These are phyloP conservation scores for Tricholoma sp. DNA, from an alignment of 768 basidiomycete species.

Conservation along the genomic window DNA sequence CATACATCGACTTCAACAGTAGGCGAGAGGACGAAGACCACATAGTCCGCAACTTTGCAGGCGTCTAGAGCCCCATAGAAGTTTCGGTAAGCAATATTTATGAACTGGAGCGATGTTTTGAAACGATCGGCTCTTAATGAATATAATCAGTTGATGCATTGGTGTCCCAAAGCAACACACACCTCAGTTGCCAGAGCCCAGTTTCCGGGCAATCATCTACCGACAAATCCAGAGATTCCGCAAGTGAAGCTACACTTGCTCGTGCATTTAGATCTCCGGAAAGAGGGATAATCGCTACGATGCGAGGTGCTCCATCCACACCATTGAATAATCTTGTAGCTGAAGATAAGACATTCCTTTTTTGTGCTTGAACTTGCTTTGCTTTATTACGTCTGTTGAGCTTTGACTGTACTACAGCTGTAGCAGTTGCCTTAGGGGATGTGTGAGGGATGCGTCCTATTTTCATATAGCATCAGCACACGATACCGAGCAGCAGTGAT, in stretches of 20 bases:
- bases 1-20: constrained; percentile 75
- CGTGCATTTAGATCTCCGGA: constrained; percentile 56
- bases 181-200: constrained; percentile 70
- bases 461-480: background rate
- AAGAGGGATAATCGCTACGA: constrained; percentile 85
- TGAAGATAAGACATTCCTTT: constrained; percentile 62
- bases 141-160: constrained; percentile 1
- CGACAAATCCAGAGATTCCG: constrained; percentile 51
- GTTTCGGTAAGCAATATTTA: constrained; percentile 64
- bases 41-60: constrained; percentile 86
- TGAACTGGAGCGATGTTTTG: constrained; percentile 87
- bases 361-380: constrained; percentile 74
- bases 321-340: constrained; percentile 77
- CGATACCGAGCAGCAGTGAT: background rate
- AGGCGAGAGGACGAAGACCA: constrained; percentile 79
- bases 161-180: constrained; percentile 16
- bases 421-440: constrained; percentile 48
- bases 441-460: constrained; percentile 55
- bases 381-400: constrained; percentile 79
- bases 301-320: constrained; percentile 72
- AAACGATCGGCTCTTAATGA: constrained; percentile 72
- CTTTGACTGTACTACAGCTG: constrained; percentile 61
- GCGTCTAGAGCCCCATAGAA: constrained; percentile 81
- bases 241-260: constrained; percentile 50
- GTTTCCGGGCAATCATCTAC: constrained; percentile 45